Evolutionary conservation across 2,329 filamentous ascomycete genomes (phyloP).

Genomic region (Colletotrichum brevisporum): DNA sequence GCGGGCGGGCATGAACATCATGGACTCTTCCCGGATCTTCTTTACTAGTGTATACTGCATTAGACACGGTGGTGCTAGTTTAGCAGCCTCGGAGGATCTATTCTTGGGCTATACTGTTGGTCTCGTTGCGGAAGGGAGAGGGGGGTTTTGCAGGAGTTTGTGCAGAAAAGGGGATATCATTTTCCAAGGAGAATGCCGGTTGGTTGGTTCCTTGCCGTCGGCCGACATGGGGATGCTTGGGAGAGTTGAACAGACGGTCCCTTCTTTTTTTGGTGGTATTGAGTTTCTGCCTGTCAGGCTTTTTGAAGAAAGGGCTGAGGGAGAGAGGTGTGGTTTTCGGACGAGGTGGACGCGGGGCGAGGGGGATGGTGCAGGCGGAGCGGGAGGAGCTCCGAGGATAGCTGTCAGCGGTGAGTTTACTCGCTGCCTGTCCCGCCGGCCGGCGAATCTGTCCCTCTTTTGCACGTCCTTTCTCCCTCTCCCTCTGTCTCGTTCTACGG

Average conservation of each 20-base stretch:
- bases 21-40: no score
- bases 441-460: neutral
- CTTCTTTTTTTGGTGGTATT: neutral
- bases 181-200: slow-evolving; percentile 6
- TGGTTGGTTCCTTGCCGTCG: slow-evolving; percentile 11
- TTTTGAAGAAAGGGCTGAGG: neutral
- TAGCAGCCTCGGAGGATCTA: neutral
- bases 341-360: neutral
- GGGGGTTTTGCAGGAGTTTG: no score
- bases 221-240: slow-evolving; percentile 29
- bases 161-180: no score
- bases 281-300: neutral
- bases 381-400: neutral
- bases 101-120: neutral
- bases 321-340: neutral
- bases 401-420: no score
- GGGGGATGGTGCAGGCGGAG: slow-evolving; percentile 19
- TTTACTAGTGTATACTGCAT: no score
- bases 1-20: neutral
- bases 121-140: neutral
- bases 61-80: neutral
- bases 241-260: neutral
- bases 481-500: no score
- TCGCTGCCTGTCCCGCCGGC: neutral
- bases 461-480: no score